A percentile compares a stretch with the other conserved stretches of the same genome.
Evolutionary conservation across 179 eudicot genomes (phyloP).

Genomic region (Beta corolliflora): DNA sequence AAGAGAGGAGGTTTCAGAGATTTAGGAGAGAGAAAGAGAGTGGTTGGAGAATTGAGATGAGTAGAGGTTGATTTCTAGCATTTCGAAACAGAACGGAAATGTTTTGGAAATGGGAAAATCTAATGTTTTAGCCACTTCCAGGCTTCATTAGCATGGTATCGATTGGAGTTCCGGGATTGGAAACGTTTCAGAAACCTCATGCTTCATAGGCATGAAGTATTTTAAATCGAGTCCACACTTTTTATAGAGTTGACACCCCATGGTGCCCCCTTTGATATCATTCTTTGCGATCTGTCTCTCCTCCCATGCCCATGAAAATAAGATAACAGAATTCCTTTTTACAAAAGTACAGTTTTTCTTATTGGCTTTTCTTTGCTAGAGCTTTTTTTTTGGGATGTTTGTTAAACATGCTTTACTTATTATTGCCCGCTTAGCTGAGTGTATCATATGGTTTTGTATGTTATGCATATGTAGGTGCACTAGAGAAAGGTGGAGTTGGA

Average conservation of each 20-base stretch:
- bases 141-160: no score
- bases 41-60: no score
- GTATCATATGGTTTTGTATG: conserved; percentile 10
- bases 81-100: no score
- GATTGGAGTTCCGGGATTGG: no score
- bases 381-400: background rate
- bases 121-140: no score
- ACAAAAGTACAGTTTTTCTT: background rate
- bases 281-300: background rate
- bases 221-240: no score
- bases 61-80: background rate
- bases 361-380: background rate
- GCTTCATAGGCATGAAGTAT: background rate
- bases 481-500: conserved; percentile 99
- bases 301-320: background rate
- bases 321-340: background rate
- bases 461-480: conserved; percentile 57
- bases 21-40: background rate
- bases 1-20: background rate
- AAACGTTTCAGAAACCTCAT: no score
- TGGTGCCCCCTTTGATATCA: background rate
- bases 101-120: no score
- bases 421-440: background rate
- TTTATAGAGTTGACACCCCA: background rate
- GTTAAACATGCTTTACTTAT: background rate